Evolutionary conservation across 495 filamentous ascomycete genomes (phyloP).

Genomic region (Aspergillus nidulans): DNA sequence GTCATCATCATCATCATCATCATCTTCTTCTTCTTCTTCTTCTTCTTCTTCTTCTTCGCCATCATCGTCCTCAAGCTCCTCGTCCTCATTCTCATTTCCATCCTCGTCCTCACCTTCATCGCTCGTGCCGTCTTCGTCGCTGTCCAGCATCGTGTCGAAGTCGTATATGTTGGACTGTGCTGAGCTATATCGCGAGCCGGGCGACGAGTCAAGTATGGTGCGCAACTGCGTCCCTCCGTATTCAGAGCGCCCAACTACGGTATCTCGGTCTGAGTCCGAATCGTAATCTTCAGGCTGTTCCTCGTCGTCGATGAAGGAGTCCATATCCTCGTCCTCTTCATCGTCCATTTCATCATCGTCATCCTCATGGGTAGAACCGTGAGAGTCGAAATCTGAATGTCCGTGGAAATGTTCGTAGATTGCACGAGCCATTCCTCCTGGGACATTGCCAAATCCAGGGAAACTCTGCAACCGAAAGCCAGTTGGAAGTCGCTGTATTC

Average conservation of each 20-base stretch:
- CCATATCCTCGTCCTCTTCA: slow-evolving; percentile 36
- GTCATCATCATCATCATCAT: slow-evolving; percentile 20
- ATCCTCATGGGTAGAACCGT: neutral
- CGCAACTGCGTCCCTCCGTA: slow-evolving; percentile 10
- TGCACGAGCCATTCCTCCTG: neutral
- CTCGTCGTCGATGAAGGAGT: slow-evolving; percentile 41
- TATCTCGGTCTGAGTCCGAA: slow-evolving; percentile 27
- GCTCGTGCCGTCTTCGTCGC: neutral
- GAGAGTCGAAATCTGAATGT: neutral
- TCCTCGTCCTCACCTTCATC: neutral
- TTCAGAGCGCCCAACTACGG: slow-evolving; percentile 24
- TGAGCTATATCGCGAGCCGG: slow-evolving; percentile 8
- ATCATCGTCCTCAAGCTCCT: slow-evolving; percentile 1
- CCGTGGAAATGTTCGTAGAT: neutral
- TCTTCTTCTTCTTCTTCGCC: neutral
- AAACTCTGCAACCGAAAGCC: slow-evolving; percentile 11
- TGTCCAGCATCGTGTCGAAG: neutral
- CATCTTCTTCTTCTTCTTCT: slow-evolving; percentile 11
- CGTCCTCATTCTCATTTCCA: neutral
- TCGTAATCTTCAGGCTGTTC: slow-evolving; percentile 18
- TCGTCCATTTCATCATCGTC: slow-evolving; percentile 21
- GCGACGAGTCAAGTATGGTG: slow-evolving; percentile 7
- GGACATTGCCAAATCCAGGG: neutral
- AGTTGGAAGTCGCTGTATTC: neutral
- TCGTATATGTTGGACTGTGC: neutral